phyloP scores from a whole-genome alignment of 177 flowering plant species.

The Tripterygium wilfordii region DNA sequence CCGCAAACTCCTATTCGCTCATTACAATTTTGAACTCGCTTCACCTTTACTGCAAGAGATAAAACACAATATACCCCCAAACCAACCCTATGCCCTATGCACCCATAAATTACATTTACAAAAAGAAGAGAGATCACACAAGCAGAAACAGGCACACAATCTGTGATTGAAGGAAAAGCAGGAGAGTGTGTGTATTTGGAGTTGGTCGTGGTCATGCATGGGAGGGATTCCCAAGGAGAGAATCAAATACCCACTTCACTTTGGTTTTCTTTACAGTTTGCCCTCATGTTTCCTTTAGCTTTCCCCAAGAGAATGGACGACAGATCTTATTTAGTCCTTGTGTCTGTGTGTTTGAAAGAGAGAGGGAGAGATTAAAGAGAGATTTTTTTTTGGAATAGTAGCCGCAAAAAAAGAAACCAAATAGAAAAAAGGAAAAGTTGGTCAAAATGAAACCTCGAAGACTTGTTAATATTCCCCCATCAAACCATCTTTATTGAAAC shows the following conservation, averaged over 20 bases:
- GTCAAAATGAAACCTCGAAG: conserved; percentile 36
- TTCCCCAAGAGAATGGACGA: conserved; percentile 38
- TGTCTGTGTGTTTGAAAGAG: conserved; percentile 33
- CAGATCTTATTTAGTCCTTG: conserved; percentile 9
- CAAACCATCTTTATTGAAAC: conserved; percentile 41
- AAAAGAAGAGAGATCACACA: too few species aligned
- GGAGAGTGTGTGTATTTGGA: neutral
- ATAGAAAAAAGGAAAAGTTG: conserved; percentile 22
- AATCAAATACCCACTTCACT: conserved; percentile 25
- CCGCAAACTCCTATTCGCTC: too few species aligned
- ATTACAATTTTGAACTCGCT: too few species aligned
- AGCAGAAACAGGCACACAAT: neutral
- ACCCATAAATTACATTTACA: too few species aligned
- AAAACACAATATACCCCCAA: too few species aligned
- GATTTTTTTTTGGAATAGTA: conserved; percentile 17
- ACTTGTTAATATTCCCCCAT: conserved; percentile 21
- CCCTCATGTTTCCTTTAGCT: conserved; percentile 24
- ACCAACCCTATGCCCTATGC: too few species aligned
- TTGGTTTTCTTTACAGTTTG: conserved; percentile 37
- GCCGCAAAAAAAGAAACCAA: conserved; percentile 27
- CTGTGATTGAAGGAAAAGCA: neutral
- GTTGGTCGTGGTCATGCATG: conserved; percentile 32
- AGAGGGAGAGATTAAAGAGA: too few species aligned
- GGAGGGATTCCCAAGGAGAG: conserved; percentile 31
- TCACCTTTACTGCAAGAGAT: too few species aligned